A percentile compares a stretch with the other conserved stretches of the same genome.
phyloP scores from a whole-genome alignment of 2,329 filamentous ascomycete genomes.

The Arthrobotrys sinensis region DNA sequence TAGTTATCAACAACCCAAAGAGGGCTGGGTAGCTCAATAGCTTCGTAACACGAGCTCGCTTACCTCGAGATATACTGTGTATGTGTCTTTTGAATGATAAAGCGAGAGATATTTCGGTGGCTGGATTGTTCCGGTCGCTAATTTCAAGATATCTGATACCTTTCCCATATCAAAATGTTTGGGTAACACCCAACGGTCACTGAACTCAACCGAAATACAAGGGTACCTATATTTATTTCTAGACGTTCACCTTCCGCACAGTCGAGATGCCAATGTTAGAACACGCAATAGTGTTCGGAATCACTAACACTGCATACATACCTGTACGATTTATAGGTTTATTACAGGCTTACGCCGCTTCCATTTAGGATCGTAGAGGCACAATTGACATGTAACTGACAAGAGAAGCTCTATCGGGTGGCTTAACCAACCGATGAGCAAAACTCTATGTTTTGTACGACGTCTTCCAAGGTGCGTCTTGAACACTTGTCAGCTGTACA shows the following conservation, averaged over 20 bases:
- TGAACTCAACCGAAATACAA: neutral
- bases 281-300: neutral
- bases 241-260: neutral
- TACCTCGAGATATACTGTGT: neutral
- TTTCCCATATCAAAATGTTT: too few species aligned
- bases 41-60: neutral
- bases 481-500: constrained; percentile 19
- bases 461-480: constrained; percentile 2
- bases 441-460: constrained; percentile 25
- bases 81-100: neutral
- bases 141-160: neutral
- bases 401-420: neutral
- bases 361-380: neutral
- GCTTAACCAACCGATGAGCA: constrained; percentile 5
- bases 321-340: neutral
- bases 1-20: too few species aligned
- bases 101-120: neutral
- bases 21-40: neutral
- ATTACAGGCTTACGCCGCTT: too few species aligned
- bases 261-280: neutral
- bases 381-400: neutral
- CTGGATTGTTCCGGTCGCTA: neutral
- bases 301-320: neutral
- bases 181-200: neutral
- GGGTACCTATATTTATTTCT: neutral